Evolutionary conservation across 1,284 basidiomycete genomes (phyloP), one percentile per base, ranked within the genome.

Genomic region (Ceratobasidium papillatum): DNA sequence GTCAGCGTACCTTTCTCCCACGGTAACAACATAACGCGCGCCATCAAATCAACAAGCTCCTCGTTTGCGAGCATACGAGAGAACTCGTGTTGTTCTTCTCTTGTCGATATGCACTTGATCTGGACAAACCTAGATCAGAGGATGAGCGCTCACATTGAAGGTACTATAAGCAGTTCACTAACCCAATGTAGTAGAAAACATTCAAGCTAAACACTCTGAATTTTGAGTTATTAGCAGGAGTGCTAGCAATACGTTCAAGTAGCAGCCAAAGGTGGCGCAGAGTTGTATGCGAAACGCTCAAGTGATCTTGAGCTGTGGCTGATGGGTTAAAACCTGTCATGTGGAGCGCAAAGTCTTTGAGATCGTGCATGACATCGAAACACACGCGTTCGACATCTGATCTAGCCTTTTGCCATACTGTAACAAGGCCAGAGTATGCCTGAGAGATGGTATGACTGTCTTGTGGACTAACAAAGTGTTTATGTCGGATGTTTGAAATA

Each of bases 31-130:
- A 51, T 8, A 8, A 51, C 8, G 9, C 49, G 49, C 49, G 14
- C 49, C 49, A 51, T 51, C 56, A 96, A 84, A 17, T 87, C 87
- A 14, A 95, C 93, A 80, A 99, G 98, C 80, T 92, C 87, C 81
- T 92, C 91, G 80, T 96, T 89, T 0, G 90, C 88, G 25, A 96
- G 86, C 79, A 51, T 51, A 17, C 22, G 14, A 19, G 49, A 51
- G 49, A 19, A 25, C 8, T n/a, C 22, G 22, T 17, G 49, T 22
- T 25, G 17, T 11, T 51, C 49, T 8, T 19, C 49, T 1, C 8
- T 8, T 25, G 49, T 51, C 22, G n/a, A 8, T 51, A n/a, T n/a
- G 49, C 22, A 51, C 9, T n/a, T 19, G 22, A n/a, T 19, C n/a
- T 51, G 19, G 8, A 51, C 22, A 51, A 51, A n/a, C 1, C 49